phyloP scores from a whole-genome alignment of 257 asterid genomes.

The Nicotiana paniculata region DNA sequence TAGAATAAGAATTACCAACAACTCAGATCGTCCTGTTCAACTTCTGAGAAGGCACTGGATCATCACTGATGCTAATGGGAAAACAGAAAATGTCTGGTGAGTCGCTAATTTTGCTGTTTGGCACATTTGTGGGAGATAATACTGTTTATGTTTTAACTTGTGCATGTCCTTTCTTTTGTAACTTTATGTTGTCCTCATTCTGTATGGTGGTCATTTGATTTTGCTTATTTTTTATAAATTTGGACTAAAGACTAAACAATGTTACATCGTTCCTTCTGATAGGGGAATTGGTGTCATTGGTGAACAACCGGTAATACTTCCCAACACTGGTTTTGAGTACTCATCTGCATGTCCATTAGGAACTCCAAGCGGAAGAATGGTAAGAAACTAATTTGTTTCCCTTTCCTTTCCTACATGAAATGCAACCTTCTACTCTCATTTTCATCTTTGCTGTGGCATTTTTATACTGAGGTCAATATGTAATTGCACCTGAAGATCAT shows the following conservation, averaged over 20 bases:
- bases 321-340: conserved; percentile 71
- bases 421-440: background rate
- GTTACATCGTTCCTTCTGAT: conserved; percentile 7
- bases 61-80: conserved; percentile 76
- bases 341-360: conserved; percentile 89
- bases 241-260: background rate
- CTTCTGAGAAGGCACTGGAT: conserved; percentile 94
- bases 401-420: background rate
- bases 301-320: conserved; percentile 91
- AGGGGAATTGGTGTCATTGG: conserved; percentile 89
- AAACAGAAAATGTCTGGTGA: conserved; percentile 69
- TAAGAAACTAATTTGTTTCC: conserved; percentile 22
- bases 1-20: conserved; percentile 75
- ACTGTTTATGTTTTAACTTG: background rate
- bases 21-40: conserved; percentile 76
- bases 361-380: conserved; percentile 84
- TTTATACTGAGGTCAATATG: background rate
- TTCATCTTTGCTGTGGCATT: background rate
- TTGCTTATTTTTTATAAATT: background rate
- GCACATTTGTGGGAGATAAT: background rate
- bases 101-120: conserved; percentile 10
- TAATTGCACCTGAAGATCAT: background rate
- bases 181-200: background rate
- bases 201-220: background rate
- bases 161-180: background rate